Percentiles rank a stretch among this genome's conserved stretches.
These are phyloP conservation scores for Mycena citricolor DNA, from an alignment of 1,284 basidiomycete species.

Conservation along the genomic window DNA sequence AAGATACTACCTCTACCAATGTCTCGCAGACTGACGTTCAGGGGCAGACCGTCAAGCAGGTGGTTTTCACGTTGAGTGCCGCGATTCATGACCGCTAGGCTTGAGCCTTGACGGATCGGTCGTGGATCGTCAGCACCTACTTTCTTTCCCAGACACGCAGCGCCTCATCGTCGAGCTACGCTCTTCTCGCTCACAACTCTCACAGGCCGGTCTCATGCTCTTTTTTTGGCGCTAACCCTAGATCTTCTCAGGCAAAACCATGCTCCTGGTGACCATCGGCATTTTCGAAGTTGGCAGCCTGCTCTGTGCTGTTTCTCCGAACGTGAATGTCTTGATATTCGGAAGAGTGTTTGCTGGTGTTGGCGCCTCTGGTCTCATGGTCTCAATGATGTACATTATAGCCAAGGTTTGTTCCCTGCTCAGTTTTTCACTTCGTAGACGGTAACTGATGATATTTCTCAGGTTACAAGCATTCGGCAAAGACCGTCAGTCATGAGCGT, in stretches of 20 bases:
- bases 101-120: constrained; percentile 21
- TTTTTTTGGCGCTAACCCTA: constrained; percentile 25
- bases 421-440: not conserved
- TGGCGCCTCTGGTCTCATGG: constrained; percentile 15
- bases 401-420: constrained; percentile 12
- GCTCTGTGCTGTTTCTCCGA: constrained; percentile 1
- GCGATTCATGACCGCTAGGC: too few relatives aligned
- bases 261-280: constrained; percentile 2
- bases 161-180: too few relatives aligned
- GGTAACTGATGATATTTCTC: too few relatives aligned
- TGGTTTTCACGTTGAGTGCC: too few relatives aligned
- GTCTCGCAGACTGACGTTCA: too few relatives aligned
- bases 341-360: constrained; percentile 5
- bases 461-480: constrained; percentile 17
- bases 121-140: constrained; percentile 21
- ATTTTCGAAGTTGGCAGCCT: constrained; percentile 8
- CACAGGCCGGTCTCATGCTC: constrained; percentile 19
- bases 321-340: constrained; percentile 5
- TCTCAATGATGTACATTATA: constrained; percentile 17
- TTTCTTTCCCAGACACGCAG: constrained; percentile 10
- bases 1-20: too few relatives aligned
- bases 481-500: constrained; percentile 21
- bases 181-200: not conserved
- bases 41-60: too few relatives aligned
- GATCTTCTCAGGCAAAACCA: constrained; percentile 11